Evolutionary conservation across 495 filamentous ascomycete genomes (phyloP), one percentile per base, ranked within the genome.

Genomic region (Penicillium angulare): DNA sequence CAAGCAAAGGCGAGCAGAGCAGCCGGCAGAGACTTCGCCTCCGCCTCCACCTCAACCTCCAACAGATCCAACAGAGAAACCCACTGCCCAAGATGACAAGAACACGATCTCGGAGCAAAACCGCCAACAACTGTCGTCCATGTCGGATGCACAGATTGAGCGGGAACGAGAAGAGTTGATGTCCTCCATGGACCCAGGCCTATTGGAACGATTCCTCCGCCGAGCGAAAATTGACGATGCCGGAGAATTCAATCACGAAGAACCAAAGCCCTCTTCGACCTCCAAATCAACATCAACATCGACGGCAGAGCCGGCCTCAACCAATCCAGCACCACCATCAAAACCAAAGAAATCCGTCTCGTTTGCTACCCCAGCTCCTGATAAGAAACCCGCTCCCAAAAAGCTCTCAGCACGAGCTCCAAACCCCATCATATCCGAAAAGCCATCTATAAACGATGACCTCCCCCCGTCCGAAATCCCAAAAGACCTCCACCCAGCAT

Each of bases 61-160:
- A 1, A n/a, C 34, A 3, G 23, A 42, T 13, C 5, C 43, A 8
- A 10, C 13, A 0, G 9, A 35, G 15, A 6, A 39, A 36, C 41
- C 49, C 18, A 26, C 51, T 5, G 49, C 65, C 27, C 69, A 75
- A 35, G 71, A 73, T 44, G 76, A 95, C 57, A 83, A 82, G 54
- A 66, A 71, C 38, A 67, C 72, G 1, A 97, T 98, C 57, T 86
- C 87, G 60, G 78, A 86, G 59, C 89, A 97, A 57, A 98, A 97
- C 63, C 78, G 73, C 15, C 80, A 83, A 46, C 78, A 81, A 39
- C 60, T 98, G 36, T 85, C 85, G 7, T 72, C 77, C 9, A 96
- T 98, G 93, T 89, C 89, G 17, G 68, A 81, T 0, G 76, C 82
- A 26, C 87, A 96, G 64, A 96, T 97, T 40, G 81, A 86, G 55